A percentile compares a stretch with the other conserved stretches of the same genome.
These are phyloP conservation scores for Myxozyma vanderwaltii DNA, from an alignment of 805 yeast species.

Conservation along the genomic window DNA sequence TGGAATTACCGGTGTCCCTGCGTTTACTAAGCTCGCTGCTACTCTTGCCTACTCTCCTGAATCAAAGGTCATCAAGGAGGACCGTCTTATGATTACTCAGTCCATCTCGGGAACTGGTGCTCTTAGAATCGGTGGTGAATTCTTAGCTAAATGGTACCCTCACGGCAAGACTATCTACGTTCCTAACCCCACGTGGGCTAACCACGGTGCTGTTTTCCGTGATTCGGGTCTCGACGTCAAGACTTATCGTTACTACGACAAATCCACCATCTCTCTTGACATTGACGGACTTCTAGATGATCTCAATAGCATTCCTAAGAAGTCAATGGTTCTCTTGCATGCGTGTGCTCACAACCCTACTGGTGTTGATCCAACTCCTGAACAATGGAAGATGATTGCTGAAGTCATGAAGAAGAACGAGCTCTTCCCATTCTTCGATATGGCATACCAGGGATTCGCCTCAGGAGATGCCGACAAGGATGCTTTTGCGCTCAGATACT, in stretches of 20 bases:
- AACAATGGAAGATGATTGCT: slow-evolving; percentile 78
- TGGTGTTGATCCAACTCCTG: slow-evolving; percentile 83
- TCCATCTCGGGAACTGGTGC: slow-evolving; percentile 97
- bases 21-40: slow-evolving; percentile 66
- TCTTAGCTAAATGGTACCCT: slow-evolving; percentile 62
- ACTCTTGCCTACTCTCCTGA: slow-evolving; percentile 72
- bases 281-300: slow-evolving; percentile 64
- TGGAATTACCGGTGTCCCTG: slow-evolving; percentile 77
- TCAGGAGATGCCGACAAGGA: slow-evolving; percentile 81
- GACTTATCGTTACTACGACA: slow-evolving; percentile 72
- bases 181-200: slow-evolving; percentile 94
- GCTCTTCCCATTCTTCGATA: slow-evolving; percentile 81
- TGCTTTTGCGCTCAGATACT: slow-evolving; percentile 55
- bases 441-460: slow-evolving; percentile 95
- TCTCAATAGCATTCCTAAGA: slow-evolving; percentile 55
- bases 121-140: slow-evolving; percentile 78
- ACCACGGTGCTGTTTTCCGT: slow-evolving; percentile 77
- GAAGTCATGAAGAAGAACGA: slow-evolving; percentile 59
- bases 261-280: slow-evolving; percentile 61
- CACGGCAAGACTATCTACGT: slow-evolving; percentile 59
- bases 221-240: slow-evolving; percentile 66
- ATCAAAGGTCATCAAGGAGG: slow-evolving; percentile 55
- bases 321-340: slow-evolving; percentile 74
- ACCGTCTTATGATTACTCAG: slow-evolving; percentile 79
- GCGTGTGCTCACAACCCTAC: slow-evolving; percentile 98